These are phyloP conservation scores for Stellera chamaejasme DNA, from an alignment of 345 rosid species.

Conservation along the genomic window DNA sequence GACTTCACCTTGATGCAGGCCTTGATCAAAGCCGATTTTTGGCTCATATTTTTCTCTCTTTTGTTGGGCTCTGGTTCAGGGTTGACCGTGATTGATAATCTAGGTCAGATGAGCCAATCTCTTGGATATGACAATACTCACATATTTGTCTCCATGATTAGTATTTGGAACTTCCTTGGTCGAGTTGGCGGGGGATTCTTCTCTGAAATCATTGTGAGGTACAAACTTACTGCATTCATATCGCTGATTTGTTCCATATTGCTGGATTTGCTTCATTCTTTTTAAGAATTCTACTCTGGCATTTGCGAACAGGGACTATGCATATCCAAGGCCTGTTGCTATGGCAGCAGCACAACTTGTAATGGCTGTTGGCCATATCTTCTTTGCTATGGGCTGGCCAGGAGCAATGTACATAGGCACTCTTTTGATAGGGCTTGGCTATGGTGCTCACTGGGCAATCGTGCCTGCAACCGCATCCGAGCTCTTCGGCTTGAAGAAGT, in stretches of 20 bases:
- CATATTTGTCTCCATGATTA: constrained; percentile 90
- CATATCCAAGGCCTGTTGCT: constrained; percentile 84
- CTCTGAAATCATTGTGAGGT: constrained; percentile 91
- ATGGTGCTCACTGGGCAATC: constrained; percentile 99
- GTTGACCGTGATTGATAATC: constrained; percentile 89
- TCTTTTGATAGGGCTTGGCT: constrained; percentile 81
- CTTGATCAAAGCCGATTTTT: constrained; percentile 84
- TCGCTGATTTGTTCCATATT: constrained; percentile 1
- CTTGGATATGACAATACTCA: constrained; percentile 75
- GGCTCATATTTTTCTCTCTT: constrained; percentile 87
- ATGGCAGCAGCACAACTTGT: constrained; percentile 76
- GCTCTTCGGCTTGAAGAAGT: constrained; percentile 91
- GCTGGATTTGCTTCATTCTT: constrained; percentile 1
- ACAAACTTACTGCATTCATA: constrained; percentile 8
- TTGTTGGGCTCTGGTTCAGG: constrained; percentile 96
- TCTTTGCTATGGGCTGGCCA: constrained; percentile 93
- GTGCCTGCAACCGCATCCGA: constrained; percentile 97
- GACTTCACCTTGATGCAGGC: constrained; percentile 89
- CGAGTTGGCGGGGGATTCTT: constrained; percentile 94
- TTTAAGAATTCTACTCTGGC: constrained; percentile 5
- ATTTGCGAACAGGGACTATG: constrained; percentile 49
- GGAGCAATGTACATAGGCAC: constrained; percentile 90
- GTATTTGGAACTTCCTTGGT: constrained; percentile 98
- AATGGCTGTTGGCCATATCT: constrained; percentile 87
- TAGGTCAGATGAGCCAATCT: constrained; percentile 97